These are phyloP conservation scores for Nemania serpens DNA, from an alignment of 2,329 filamentous ascomycete genomes.

Conservation along the genomic window DNA sequence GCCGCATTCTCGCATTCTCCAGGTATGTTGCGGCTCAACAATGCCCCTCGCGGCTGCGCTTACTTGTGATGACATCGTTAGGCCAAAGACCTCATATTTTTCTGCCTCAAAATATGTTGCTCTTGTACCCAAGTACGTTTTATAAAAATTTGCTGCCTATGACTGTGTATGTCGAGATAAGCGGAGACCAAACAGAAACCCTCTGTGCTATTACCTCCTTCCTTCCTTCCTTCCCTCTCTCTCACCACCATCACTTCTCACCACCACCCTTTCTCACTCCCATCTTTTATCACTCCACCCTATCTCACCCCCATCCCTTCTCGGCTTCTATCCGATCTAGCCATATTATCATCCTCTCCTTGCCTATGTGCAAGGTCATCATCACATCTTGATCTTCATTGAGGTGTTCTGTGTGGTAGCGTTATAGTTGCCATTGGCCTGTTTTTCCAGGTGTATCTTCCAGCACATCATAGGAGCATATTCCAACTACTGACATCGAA, in stretches of 20 bases:
- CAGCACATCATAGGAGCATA: background rate
- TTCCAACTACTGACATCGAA: too few relatives aligned
- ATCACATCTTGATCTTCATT: background rate
- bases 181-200: background rate
- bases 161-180: background rate
- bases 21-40: background rate
- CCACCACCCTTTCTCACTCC: background rate
- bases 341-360: background rate
- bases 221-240: background rate
- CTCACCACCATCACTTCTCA: background rate
- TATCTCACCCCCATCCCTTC: background rate
- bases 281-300: background rate
- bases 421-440: background rate
- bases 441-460: background rate
- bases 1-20: too few relatives aligned
- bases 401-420: background rate
- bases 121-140: constrained; percentile 21
- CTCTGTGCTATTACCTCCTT: background rate
- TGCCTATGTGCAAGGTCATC: background rate
- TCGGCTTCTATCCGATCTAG: background rate
- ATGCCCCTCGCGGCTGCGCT: background rate
- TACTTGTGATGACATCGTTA: constrained; percentile 13
- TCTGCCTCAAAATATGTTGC: background rate
- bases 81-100: background rate
- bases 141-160: background rate